A percentile compares a stretch with the other conserved stretches of the same genome.
These are phyloP conservation scores for Boletus subcaerulescens DNA, from an alignment of 768 basidiomycete species.

Conservation along the genomic window DNA sequence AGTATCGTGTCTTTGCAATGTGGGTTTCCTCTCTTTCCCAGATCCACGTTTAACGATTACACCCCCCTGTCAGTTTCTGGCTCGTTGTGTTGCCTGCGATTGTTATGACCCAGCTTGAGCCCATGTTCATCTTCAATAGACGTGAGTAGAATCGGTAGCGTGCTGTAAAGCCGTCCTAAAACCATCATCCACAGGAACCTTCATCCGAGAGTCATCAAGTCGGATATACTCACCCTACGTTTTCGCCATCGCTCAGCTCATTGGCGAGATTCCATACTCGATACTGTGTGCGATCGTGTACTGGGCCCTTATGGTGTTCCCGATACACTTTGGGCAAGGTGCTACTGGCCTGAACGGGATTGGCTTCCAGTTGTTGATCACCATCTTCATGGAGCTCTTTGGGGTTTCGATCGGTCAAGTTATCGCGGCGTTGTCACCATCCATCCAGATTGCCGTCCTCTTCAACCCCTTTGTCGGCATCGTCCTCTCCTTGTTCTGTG, in stretches of 20 bases:
- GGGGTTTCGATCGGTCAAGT: conserved; percentile 73
- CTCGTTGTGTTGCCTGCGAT: conserved; percentile 66
- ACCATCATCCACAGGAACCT: conserved; percentile 29
- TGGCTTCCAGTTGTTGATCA: conserved; percentile 68
- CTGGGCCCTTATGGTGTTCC: conserved; percentile 74
- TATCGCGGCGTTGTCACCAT: conserved; percentile 72
- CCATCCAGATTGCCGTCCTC: conserved; percentile 74
- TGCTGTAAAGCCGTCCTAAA: conserved; percentile 4
- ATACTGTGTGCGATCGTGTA: conserved; percentile 69
- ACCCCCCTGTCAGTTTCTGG: conserved; percentile 49
- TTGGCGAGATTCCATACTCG: conserved; percentile 79
- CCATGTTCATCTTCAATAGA: conserved; percentile 76
- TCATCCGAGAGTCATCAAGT: conserved; percentile 65
- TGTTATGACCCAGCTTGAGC: conserved; percentile 69
- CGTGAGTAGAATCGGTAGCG: conserved; percentile 32
- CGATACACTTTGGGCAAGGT: conserved; percentile 66
- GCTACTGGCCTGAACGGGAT: conserved; percentile 56
- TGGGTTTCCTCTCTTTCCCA: conserved; percentile 31
- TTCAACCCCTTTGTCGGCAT: conserved; percentile 75
- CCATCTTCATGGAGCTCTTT: conserved; percentile 69
- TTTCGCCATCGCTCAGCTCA: conserved; percentile 78
- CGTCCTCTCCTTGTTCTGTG: conserved; percentile 71
- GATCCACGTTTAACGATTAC: background rate
- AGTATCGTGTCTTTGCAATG: conserved; percentile 82
- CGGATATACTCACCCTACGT: conserved; percentile 85